Base-by-base conservation (phyloP, 805 yeast genomes). In the Ogataea kodamae region DNA sequence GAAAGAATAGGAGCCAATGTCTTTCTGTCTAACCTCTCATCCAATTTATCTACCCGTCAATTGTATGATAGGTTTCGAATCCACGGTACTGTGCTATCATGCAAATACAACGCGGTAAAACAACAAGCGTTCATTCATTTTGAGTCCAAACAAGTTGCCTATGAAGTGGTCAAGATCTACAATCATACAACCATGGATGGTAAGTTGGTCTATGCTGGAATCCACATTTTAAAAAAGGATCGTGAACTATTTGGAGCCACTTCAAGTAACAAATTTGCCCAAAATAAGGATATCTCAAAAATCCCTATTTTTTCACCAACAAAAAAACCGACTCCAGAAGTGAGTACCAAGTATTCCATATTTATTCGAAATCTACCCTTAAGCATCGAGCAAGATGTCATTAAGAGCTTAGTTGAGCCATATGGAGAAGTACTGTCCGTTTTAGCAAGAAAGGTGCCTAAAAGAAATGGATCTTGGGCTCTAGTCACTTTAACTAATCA, bases 1-100 rank as follows among this genome's bases (percentile, higher is more conserved):
- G 68, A 64, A 25, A 54, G 52, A 31, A 48, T 70, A 23, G 78
- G 78, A 1, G 67, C 75, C 1, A 74, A 74, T 41, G 68, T 74
- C 0, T 70, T 71, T 37, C 57, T 74, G 35, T 61, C 75, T 5
- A 68, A 71, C 33, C 52, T 74, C 25, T 66, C 72, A 1, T 49
- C 60, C 18, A 25, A 46, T 9, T 43, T 67, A 22, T 63, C 52
- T 9, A 51, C 62, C 8, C 42, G 62, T 32, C 14, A 19, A 6
- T 39, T 59, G 7, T 59, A 48, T 32, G 61, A 59, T 18, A 42
- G 41, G 22, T 55, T 57, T 25, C 54, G 49, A 25, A 21, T 30
- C 9, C 43, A 40, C 23, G 62, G 61, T 6, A 46, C 45, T 12
- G 48, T 59, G 8, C 43, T 55, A 16, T 57, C 63, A 10, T 57